Base-by-base conservation (phyloP, 805 yeast species). In the Metschnikowia matae region DNA sequence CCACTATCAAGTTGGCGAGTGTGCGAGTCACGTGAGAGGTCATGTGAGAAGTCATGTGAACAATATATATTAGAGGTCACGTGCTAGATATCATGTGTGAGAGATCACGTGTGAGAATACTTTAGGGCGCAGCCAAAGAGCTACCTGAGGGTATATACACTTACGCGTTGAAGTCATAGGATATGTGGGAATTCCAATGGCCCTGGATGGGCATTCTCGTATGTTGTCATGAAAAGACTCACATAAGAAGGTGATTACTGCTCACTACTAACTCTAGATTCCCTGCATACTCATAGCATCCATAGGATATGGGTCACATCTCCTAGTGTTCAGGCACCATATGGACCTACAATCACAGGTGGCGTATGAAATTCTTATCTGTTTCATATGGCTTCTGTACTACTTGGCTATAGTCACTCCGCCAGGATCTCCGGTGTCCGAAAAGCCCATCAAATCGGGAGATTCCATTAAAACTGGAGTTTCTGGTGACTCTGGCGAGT, bases 371-470 rank as follows among this genome's bases (percentile, higher is more conserved):
- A 47, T 68, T 17, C 68, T 71, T 36, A 56, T 84, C 1, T 60
- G 75, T 0, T 73, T 83, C 79, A 72, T 85, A 3, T 89, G 96
- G 95, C 34, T 87, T 0, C 81, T 91, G 0, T 92, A 92, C 62
- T 61, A 68, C 43, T 59, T 85, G 26, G 97, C 97, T 1, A 83
- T 90, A 1, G 59, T 58, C 20, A 76, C 71, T 3, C 68, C 73
- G 8, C 91, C 98, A 0, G 97, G 97, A 8, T 34, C 31, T 40
- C 52, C 21, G 15, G 21, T 7, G 8, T 8, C 21, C 13, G 13
- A 63, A 68, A 13, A 84, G 73, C 60, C 15, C 4, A 26, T 8
- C 4, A 26, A 26, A 8, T 3, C 11, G 29, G 29, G 29, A 26
- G 29, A 23, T 23, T 7, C 29, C 10, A 23, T 1, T 8, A 4